Evolutionary conservation across 2,329 filamentous ascomycete genomes (phyloP), one percentile per base, ranked within the genome.

Genomic region (Sphaceloma murrayae): DNA sequence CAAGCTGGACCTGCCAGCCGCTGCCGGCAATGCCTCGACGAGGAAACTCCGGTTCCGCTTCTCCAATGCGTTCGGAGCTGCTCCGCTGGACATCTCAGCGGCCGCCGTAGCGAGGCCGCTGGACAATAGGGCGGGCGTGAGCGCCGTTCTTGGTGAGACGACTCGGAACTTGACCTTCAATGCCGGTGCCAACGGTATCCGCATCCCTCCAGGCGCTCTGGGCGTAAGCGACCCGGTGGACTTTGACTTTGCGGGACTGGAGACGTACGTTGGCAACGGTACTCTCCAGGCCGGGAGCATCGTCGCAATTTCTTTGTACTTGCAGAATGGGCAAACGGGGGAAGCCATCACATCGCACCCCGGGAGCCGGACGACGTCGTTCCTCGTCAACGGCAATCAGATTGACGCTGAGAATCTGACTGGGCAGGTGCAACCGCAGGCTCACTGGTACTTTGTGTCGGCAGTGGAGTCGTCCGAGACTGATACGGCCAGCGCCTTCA

Each of bases 51-150:
- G 79, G 7, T 60, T 83, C 26, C 73, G 75, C 34, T 66, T 83
- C 40, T 80, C 77, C 32, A 83, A 84, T 55, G 73, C 71, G 0
- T 82, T 83, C 51, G 78, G 80, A 2, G 58, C 67, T 1, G 75
- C 69, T 26, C 70, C 76, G 49, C 64, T 83, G 2, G 68, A 73
- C 33, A 73, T 83, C 51, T 77, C 73, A 0, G 68, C 69, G 1
- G 74, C 73, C 1, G 74, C 75, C 0, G 58, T 83, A 4, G 74
- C 75, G 1, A 61, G 78, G 0, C 71, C 79, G 0, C 53, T 62
- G 3, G 70, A 71, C 24, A 72, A 73, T 34, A 67, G 66, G 3
- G 68, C 73, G 8, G 77, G 76, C 4, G 67, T 69, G 1, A 65
- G 68, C 26, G 62, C 60, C 4, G 73, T 82, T 47, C 66, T 78